phyloP scores from a whole-genome alignment of 345 rosid genomes.

The Excoecaria cochinchinensis region DNA sequence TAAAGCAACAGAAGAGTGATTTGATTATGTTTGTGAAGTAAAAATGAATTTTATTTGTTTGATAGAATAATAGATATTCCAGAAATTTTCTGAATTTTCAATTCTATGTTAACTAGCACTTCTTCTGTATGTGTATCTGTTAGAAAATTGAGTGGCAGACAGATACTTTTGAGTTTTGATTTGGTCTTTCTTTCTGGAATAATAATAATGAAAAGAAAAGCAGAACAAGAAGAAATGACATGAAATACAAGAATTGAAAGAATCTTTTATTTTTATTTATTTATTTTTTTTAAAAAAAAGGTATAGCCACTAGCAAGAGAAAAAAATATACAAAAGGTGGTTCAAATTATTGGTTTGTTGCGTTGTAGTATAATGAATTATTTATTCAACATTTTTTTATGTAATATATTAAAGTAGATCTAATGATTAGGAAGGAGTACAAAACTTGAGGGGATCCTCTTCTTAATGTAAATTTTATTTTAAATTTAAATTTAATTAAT shows the following conservation, averaged over 20 bases:
- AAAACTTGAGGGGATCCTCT: not conserved
- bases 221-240: not conserved
- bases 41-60: too few relatives aligned
- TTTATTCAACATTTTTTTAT: not conserved
- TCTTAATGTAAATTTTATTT: not conserved
- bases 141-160: not conserved
- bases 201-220: not conserved
- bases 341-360: not conserved
- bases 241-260: too few relatives aligned
- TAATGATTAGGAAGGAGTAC: not conserved
- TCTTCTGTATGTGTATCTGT: too few relatives aligned
- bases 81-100: too few relatives aligned
- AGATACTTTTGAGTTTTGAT: not conserved
- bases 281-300: not conserved
- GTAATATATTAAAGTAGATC: not conserved
- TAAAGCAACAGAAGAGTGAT: too few relatives aligned
- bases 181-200: not conserved
- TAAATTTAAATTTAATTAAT: too few relatives aligned
- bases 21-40: too few relatives aligned
- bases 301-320: not conserved
- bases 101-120: too few relatives aligned
- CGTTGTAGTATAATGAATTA: not conserved
- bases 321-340: not conserved
- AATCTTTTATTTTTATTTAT: too few relatives aligned
- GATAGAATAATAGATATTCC: too few relatives aligned